Evolutionary conservation across 352 stramenopile species (phyloP).

Genomic region (Pythium plurisporium): DNA sequence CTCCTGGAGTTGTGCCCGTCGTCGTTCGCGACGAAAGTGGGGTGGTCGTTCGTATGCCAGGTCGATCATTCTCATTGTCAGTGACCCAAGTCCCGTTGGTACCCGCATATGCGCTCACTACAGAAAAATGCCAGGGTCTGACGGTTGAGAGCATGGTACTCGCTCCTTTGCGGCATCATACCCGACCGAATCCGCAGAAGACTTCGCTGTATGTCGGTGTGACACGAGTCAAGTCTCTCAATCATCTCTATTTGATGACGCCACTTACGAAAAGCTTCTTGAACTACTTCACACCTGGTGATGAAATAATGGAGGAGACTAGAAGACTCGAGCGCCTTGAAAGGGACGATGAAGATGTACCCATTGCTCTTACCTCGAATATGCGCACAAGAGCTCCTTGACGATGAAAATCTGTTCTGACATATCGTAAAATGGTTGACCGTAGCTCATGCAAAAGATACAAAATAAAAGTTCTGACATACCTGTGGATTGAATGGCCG

Average conservation of each 20-base stretch:
- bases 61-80: not conserved
- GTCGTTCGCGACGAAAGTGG: not conserved
- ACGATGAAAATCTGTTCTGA: too few relatives aligned
- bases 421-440: too few relatives aligned
- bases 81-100: constrained; percentile 8
- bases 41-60: not conserved
- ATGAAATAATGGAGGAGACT: not conserved
- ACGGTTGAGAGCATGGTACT: constrained; percentile 1
- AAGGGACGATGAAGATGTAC: too few relatives aligned
- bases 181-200: too few relatives aligned
- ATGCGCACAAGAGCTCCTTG: too few relatives aligned
- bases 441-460: too few relatives aligned
- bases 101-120: constrained; percentile 6
- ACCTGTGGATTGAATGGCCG: too few relatives aligned
- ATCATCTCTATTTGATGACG: not conserved
- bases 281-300: not conserved
- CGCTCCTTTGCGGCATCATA: not conserved
- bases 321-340: not conserved
- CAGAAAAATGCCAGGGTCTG: constrained; percentile 13
- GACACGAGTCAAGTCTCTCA: not conserved
- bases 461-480: too few relatives aligned
- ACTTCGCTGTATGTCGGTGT: not conserved
- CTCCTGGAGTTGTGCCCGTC: not conserved
- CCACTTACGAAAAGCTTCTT: not conserved
- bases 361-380: too few relatives aligned